These are phyloP conservation scores for Phoma sp. DNA, from an alignment of 2,329 filamentous ascomycete genomes.

Conservation along the genomic window DNA sequence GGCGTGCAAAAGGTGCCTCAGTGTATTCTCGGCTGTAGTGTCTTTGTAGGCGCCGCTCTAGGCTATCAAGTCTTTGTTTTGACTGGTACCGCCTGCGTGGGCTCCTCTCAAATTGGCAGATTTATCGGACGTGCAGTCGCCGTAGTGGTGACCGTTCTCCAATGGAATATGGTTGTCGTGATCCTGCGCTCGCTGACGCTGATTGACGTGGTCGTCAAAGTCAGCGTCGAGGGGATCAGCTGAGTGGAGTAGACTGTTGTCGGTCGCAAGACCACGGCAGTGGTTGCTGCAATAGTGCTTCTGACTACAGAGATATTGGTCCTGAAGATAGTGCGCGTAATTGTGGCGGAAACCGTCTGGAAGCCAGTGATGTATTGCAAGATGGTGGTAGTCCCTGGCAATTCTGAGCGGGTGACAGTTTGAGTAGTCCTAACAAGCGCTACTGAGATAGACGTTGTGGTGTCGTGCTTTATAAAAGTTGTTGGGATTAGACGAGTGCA, in stretches of 20 bases:
- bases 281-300: not conserved
- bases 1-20: not conserved
- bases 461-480: not conserved
- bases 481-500: not conserved
- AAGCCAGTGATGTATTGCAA: not conserved
- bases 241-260: slow-evolving; percentile 11
- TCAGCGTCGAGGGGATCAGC: not conserved
- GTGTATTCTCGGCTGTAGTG: not conserved
- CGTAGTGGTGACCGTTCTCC: not conserved
- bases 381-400: not conserved
- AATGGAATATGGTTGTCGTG: slow-evolving; percentile 2
- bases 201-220: not conserved
- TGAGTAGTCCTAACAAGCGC: not conserved
- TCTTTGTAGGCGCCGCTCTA: not conserved
- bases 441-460: not conserved
- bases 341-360: not conserved
- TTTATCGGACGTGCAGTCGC: not conserved
- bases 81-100: not conserved
- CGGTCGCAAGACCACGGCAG: slow-evolving; percentile 4
- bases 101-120: not conserved
- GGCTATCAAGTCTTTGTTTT: not conserved
- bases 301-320: not conserved
- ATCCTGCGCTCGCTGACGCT: not conserved
- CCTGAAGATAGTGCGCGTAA: not conserved
- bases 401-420: not conserved